These are phyloP conservation scores for Micromonas pusilla DNA, from an alignment of 139 green algal genomes.

Conservation along the genomic window DNA sequence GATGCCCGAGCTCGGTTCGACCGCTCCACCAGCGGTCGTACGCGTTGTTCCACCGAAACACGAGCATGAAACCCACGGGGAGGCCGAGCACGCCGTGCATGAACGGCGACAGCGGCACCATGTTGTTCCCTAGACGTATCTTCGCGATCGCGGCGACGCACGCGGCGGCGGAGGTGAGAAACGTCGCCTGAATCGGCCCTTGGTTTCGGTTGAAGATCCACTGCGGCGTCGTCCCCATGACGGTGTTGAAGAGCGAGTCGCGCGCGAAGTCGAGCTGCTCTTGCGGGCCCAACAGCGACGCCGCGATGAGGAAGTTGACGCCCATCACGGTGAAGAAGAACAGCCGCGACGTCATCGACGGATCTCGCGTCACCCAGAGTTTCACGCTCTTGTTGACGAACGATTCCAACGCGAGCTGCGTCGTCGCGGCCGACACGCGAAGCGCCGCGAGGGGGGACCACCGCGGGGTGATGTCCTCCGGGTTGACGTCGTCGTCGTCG, in stretches of 20 bases:
- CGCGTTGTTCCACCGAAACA: constrained; percentile 24
- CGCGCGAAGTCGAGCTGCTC: constrained; percentile 8
- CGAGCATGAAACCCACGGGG: constrained; percentile 21
- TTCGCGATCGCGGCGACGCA: constrained; percentile 18
- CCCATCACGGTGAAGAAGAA: constrained; percentile 2
- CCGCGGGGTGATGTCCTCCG: not conserved
- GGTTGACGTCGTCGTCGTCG: not conserved
- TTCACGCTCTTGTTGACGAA: not conserved
- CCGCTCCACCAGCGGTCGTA: constrained; percentile 23
- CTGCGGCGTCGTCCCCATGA: constrained; percentile 9
- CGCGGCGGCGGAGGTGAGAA: not conserved
- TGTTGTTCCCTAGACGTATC: constrained; percentile 15
- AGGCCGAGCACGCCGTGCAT: constrained; percentile 24
- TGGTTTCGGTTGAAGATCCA: constrained; percentile 16
- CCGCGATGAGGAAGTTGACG: not conserved
- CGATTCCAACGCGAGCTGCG: not conserved
- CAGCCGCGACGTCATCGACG: constrained; percentile 1
- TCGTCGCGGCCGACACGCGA: not conserved
- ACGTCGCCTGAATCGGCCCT: constrained; percentile 18
- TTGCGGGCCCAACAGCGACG: not conserved
- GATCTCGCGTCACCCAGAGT: constrained; percentile 21
- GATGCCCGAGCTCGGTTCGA: constrained; percentile 1
- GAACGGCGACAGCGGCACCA: constrained; percentile 1
- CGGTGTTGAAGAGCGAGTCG: not conserved
- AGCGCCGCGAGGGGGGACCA: not conserved